A percentile compares a stretch with the other conserved stretches of the same genome.
Evolutionary conservation across 2,329 filamentous ascomycete genomes (phyloP).

Genomic region (Zymoseptoria brevis): DNA sequence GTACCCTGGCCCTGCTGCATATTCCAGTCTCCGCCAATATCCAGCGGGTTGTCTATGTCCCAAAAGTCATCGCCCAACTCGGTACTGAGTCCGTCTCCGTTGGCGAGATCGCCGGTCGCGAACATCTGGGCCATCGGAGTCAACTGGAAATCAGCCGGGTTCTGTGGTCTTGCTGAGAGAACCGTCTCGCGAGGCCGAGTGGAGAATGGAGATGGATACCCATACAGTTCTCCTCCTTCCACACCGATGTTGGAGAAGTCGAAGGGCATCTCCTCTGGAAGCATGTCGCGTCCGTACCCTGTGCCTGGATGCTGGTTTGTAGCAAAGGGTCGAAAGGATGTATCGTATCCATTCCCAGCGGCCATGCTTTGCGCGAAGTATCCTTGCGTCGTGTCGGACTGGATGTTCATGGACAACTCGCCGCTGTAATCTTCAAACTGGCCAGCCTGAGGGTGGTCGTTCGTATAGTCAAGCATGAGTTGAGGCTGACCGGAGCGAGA

Average conservation of each 20-base stretch:
- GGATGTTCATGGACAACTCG: not conserved
- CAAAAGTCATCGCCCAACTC: not conserved
- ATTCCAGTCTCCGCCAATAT: not conserved
- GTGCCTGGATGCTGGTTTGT: not conserved
- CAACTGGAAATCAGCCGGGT: not conserved
- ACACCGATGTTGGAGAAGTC: not conserved
- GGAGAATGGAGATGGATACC: not conserved
- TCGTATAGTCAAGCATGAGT: not conserved
- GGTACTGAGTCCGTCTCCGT: not conserved
- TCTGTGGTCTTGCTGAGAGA: not conserved
- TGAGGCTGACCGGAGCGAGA: not conserved
- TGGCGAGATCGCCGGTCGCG: not conserved
- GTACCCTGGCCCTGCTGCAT: not conserved
- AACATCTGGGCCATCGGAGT: not conserved
- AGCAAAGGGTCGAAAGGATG: not conserved
- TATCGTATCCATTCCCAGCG: not conserved
- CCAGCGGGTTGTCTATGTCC: not conserved
- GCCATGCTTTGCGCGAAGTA: not conserved
- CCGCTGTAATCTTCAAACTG: not conserved
- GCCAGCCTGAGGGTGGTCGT: not conserved
- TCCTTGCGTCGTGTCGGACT: not conserved
- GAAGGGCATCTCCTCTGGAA: not conserved
- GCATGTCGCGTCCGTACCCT: not conserved
- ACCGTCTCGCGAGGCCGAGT: not conserved
- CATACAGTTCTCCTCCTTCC: not conserved